Percentiles rank a stretch among this genome's conserved stretches.
These are phyloP conservation scores for Cordyceps cateniannulata DNA, from an alignment of 2,329 filamentous ascomycete species.

Conservation along the genomic window DNA sequence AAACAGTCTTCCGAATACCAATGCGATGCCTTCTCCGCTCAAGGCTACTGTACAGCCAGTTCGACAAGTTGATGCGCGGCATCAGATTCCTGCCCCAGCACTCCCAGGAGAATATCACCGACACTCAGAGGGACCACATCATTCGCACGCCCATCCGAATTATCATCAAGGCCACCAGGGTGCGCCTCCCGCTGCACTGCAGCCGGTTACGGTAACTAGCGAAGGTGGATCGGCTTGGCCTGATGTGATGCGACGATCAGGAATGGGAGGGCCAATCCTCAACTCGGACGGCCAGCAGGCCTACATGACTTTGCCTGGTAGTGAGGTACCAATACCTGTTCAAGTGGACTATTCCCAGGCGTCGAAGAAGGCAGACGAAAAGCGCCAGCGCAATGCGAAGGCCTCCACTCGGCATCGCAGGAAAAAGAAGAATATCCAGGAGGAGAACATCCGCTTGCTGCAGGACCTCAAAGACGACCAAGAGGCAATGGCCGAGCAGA, in stretches of 20 bases:
- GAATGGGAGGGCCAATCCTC: slow-evolving; percentile 20
- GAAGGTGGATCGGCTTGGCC: slow-evolving; percentile 25
- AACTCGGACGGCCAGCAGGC: slow-evolving; percentile 30
- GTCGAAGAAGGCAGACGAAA: slow-evolving; percentile 78
- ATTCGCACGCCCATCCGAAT: slow-evolving; percentile 13
- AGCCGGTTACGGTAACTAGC: slow-evolving; percentile 16
- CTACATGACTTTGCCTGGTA: slow-evolving; percentile 33
- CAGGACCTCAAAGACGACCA: slow-evolving; percentile 62
- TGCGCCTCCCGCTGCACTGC: slow-evolving; percentile 18
- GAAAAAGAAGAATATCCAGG: slow-evolving; percentile 76
- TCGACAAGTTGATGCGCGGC: slow-evolving; percentile 5
- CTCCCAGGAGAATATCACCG: not conserved
- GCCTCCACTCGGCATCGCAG: slow-evolving; percentile 78
- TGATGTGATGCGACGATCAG: slow-evolving; percentile 26
- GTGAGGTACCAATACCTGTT: slow-evolving; percentile 43
- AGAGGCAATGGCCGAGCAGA: slow-evolving; percentile 52
- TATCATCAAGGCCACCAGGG: slow-evolving; percentile 11
- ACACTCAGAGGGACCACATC: not conserved
- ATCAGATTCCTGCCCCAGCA: not conserved
- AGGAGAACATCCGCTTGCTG: slow-evolving; percentile 63
- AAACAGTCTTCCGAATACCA: slow-evolving; percentile 6
- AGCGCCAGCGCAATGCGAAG: slow-evolving; percentile 76
- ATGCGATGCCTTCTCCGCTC: not conserved
- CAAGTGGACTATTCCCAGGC: slow-evolving; percentile 76
- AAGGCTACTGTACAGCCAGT: not conserved